phyloP scores from a whole-genome alignment of 495 filamentous ascomycete genomes.

The Penicillium desertorum region DNA sequence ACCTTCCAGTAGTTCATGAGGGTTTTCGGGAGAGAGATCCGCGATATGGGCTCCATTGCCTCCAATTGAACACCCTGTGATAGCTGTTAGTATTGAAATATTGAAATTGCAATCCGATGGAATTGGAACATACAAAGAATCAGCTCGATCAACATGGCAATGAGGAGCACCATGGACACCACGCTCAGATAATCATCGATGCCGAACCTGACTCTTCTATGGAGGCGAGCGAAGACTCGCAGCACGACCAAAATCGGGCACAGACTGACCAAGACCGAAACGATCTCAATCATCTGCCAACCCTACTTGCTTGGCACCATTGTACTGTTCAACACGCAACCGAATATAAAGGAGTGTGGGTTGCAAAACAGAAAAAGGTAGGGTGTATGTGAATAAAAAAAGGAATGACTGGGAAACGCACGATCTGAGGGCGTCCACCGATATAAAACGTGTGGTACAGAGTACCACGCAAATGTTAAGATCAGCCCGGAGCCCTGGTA shows the following conservation, averaged over 20 bases:
- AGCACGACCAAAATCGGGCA: constrained; percentile 38
- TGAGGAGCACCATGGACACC: constrained; percentile 30
- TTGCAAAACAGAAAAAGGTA: constrained; percentile 1
- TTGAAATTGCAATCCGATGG: too few species aligned
- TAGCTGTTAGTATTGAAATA: constrained; percentile 12
- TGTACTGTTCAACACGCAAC: neutral
- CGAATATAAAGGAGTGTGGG: constrained; percentile 8
- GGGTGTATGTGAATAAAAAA: neutral
- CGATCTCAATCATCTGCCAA: constrained; percentile 38
- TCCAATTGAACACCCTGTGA: constrained; percentile 39
- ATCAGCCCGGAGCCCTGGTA: neutral
- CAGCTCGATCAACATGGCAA: constrained; percentile 40
- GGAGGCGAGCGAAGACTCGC: constrained; percentile 39
- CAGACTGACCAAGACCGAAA: constrained; percentile 39
- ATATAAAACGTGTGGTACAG: constrained; percentile 11
- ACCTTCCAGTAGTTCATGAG: constrained; percentile 13
- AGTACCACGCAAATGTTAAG: constrained; percentile 7
- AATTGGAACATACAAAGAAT: constrained; percentile 33
- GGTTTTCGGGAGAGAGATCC: constrained; percentile 10
- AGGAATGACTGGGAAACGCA: constrained; percentile 10
- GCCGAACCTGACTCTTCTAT: constrained; percentile 38
- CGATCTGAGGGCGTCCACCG: constrained; percentile 20
- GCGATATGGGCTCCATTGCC: constrained; percentile 36
- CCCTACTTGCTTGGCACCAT: constrained; percentile 36
- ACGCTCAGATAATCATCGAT: constrained; percentile 46